Evolutionary conservation across 306 rosid species (phyloP).

Genomic region (Castanopsis chinensis): DNA sequence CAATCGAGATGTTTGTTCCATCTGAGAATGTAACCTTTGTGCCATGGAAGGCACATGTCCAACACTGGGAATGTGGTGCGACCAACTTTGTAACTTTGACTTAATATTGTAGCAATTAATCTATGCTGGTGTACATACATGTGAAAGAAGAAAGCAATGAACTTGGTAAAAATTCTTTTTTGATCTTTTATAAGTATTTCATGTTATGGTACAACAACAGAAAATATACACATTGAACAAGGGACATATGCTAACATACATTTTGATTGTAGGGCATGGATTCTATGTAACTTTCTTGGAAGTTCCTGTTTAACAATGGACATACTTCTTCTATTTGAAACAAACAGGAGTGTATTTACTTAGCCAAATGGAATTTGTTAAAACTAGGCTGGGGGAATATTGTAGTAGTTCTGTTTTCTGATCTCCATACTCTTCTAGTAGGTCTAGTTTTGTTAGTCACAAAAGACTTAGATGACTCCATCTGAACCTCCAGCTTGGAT

Average conservation of each 20-base stretch:
- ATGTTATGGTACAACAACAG: background rate
- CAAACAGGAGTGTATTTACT: constrained; percentile 3
- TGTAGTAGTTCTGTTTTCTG: constrained; percentile 27
- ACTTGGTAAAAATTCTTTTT: background rate
- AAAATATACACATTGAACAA: background rate
- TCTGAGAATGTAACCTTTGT: no score
- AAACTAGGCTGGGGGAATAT: constrained; percentile 7
- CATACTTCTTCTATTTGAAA: constrained; percentile 23
- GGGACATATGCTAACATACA: background rate
- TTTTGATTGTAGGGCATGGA: background rate
- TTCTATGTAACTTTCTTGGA: background rate
- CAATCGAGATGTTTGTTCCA: no score
- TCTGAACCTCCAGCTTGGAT: constrained; percentile 56
- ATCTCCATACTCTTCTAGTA: constrained; percentile 47
- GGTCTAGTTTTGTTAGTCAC: constrained; percentile 31
- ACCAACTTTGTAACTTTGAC: no score
- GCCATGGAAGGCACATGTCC: no score
- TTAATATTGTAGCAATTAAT: no score
- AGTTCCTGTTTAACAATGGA: constrained; percentile 5
- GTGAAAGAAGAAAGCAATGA: background rate
- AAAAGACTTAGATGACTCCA: constrained; percentile 38
- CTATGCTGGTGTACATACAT: background rate
- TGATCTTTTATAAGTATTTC: background rate
- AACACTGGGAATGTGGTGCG: no score
- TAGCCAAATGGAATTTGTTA: background rate